These are phyloP conservation scores for Aspergillus sclerotialis DNA, from an alignment of 2,329 filamentous ascomycete species.

Conservation along the genomic window DNA sequence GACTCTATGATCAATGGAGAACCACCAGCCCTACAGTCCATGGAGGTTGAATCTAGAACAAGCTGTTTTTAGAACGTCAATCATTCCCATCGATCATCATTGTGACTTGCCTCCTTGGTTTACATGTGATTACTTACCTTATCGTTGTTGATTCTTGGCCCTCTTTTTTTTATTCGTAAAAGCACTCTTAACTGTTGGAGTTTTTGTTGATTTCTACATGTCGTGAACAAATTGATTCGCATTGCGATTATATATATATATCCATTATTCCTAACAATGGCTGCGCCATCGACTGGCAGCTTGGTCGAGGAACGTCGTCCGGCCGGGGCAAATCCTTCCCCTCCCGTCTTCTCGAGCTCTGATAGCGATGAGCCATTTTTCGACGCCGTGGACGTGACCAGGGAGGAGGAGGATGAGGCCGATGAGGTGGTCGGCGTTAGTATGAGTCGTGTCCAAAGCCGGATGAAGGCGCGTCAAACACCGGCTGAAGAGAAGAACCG, in stretches of 20 bases:
- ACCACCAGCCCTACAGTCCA: too few relatives aligned
- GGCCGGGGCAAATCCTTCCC: not conserved
- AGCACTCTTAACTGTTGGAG: not conserved
- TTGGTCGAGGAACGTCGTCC: slow-evolving; percentile 2
- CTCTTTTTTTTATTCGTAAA: slow-evolving; percentile 2
- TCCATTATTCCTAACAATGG: slow-evolving; percentile 2
- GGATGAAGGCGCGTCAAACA: slow-evolving; percentile 50
- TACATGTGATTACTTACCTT: too few relatives aligned
- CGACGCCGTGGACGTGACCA: slow-evolving; percentile 13
- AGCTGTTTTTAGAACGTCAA: too few relatives aligned
- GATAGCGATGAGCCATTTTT: slow-evolving; percentile 23
- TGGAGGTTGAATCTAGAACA: too few relatives aligned
- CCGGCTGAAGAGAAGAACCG: slow-evolving; percentile 55
- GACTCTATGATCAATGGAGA: too few relatives aligned
- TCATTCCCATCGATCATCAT: too few relatives aligned
- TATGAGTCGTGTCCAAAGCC: slow-evolving; percentile 51
- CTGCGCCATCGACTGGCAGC: slow-evolving; percentile 3
- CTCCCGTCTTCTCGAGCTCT: slow-evolving; percentile 20
- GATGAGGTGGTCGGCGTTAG: slow-evolving; percentile 50
- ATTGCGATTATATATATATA: not conserved
- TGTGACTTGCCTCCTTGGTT: too few relatives aligned
- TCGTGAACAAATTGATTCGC: slow-evolving; percentile 1
- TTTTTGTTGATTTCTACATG: slow-evolving; percentile 4
- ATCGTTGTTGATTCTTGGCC: too few relatives aligned
- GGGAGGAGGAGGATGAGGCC: slow-evolving; percentile 32